Evolutionary conservation across 805 yeast species (phyloP).

Genomic region (Kluyveromyces starmeri): DNA sequence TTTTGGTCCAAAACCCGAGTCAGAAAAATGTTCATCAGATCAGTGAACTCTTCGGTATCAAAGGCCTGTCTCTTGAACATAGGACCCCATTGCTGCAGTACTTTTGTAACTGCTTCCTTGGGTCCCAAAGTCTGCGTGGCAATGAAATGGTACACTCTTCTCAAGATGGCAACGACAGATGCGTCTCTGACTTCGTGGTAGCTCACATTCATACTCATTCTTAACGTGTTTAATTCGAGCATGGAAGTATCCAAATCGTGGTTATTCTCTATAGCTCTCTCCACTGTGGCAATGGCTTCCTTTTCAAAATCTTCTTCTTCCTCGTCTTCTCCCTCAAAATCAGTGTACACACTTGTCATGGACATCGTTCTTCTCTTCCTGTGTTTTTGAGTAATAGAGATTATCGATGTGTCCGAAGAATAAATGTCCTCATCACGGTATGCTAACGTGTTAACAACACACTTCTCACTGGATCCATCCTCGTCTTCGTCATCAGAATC

Average conservation of each 20-base stretch:
- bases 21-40: conserved; percentile 46
- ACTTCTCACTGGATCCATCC: conserved; percentile 16
- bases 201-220: conserved; percentile 96
- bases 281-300: conserved; percentile 92
- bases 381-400: conserved; percentile 37
- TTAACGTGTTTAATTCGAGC: conserved; percentile 82
- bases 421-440: conserved; percentile 41
- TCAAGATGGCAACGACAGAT: conserved; percentile 62
- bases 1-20: conserved; percentile 20
- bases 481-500: conserved; percentile 27
- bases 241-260: conserved; percentile 92
- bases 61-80: conserved; percentile 80
- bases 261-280: conserved; percentile 83
- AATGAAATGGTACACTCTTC: conserved; percentile 63
- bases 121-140: conserved; percentile 68
- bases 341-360: conserved; percentile 37
- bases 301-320: conserved; percentile 69
- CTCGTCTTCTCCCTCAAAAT: conserved; percentile 32
- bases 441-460: conserved; percentile 30
- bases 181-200: conserved; percentile 88
- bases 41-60: conserved; percentile 67
- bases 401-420: conserved; percentile 50
- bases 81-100: conserved; percentile 75
- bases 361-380: conserved; percentile 40
- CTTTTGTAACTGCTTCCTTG: conserved; percentile 66